Evolutionary conservation across 768 basidiomycete species (phyloP).

Genomic region (Agaricus blazei): DNA sequence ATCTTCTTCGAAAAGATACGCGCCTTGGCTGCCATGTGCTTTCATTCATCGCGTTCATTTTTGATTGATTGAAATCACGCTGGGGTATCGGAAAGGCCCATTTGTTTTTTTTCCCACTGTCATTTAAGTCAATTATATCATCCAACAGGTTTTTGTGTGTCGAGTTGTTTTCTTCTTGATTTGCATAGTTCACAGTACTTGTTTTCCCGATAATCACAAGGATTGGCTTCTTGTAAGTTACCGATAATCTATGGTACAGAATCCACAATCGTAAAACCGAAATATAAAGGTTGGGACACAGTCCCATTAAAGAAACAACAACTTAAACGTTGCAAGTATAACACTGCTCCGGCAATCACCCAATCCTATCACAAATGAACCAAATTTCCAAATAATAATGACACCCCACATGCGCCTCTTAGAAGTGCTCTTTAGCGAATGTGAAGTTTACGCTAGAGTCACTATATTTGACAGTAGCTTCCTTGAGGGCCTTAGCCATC

Average conservation of each 20-base stretch:
- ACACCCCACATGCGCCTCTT: neutral
- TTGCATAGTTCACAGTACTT: neutral
- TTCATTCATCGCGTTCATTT: no score
- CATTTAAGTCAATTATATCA: neutral
- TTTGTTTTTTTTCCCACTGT: neutral
- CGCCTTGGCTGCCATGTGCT: no score
- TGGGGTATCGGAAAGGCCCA: neutral
- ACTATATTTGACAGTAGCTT: slow-evolving; percentile 55
- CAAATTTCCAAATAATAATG: neutral
- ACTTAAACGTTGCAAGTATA: no score
- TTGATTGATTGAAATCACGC: no score
- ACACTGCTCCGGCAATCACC: neutral
- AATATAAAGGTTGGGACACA: no score
- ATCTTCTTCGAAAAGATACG: no score
- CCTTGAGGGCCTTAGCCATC: slow-evolving; percentile 73
- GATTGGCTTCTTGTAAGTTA: no score
- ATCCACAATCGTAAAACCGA: no score
- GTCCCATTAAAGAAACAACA: no score
- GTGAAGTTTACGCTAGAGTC: slow-evolving; percentile 61
- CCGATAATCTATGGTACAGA: no score
- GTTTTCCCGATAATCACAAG: no score
- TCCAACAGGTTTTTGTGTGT: no score
- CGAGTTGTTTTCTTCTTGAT: neutral
- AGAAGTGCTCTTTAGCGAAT: slow-evolving; percentile 65
- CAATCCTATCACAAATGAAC: neutral